phyloP scores from a whole-genome alignment of 306 rosid species.

The Prunus mongolica region DNA sequence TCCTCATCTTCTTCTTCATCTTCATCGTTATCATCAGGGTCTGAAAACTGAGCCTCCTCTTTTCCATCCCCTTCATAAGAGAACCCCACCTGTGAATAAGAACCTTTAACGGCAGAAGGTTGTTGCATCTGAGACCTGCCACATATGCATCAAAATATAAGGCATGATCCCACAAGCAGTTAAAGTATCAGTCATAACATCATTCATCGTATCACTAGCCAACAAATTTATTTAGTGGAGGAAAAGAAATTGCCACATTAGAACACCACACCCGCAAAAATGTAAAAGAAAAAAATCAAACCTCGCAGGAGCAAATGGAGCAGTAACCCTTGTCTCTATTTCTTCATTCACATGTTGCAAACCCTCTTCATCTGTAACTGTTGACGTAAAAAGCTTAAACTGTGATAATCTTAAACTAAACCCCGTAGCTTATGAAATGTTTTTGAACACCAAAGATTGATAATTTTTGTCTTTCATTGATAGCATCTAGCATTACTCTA shows the following conservation, averaged over 20 bases:
- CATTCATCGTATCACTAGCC: not conserved
- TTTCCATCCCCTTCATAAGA: conserved; percentile 85
- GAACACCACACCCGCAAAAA: not conserved
- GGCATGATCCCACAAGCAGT: not conserved
- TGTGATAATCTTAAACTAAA: conserved; percentile 35
- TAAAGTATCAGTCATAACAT: not conserved
- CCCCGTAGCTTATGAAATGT: not conserved
- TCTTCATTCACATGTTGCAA: conserved; percentile 90
- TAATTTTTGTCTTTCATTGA: conserved; percentile 21
- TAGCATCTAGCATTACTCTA: not conserved
- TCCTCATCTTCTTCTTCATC: conserved; percentile 71
- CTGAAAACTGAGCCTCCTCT: conserved; percentile 72
- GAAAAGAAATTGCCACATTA: not conserved
- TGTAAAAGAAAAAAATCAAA: conserved; percentile 14
- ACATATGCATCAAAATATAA: conserved; percentile 20
- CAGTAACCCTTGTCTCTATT: conserved; percentile 76
- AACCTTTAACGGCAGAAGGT: conserved; percentile 75
- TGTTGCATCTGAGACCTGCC: conserved; percentile 66
- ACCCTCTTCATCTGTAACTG: conserved; percentile 92
- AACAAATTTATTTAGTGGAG: not conserved
- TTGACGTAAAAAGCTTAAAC: conserved; percentile 37
- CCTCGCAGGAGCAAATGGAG: conserved; percentile 75
- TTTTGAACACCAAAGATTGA: not conserved
- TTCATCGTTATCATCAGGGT: conserved; percentile 65
- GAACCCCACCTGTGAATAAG: conserved; percentile 95